These are phyloP conservation scores for Globisporangium parvum DNA, from an alignment of 352 stramenopile genomes.

Conservation along the genomic window DNA sequence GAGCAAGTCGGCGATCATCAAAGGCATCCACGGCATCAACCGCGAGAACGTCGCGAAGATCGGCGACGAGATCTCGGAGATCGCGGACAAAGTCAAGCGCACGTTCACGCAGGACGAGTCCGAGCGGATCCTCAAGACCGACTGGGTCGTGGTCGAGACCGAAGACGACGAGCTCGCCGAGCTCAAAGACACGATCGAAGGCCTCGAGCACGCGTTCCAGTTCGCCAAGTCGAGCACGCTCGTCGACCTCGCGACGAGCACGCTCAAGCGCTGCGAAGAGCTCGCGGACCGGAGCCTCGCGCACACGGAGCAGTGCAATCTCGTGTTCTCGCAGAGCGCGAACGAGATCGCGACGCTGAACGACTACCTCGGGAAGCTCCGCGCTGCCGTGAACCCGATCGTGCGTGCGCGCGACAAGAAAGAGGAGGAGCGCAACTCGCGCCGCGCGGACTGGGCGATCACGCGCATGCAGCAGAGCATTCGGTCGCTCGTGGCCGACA, in stretches of 20 bases:
- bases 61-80: constrained; percentile 29
- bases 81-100: constrained; percentile 65
- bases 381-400: constrained; percentile 48
- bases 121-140: constrained; percentile 53
- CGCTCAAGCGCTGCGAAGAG: constrained; percentile 55
- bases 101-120: constrained; percentile 66
- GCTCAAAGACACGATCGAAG: constrained; percentile 53
- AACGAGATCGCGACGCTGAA: constrained; percentile 75
- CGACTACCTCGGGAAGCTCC: constrained; percentile 76
- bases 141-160: constrained; percentile 78
- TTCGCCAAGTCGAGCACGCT: constrained; percentile 71
- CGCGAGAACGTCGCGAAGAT: constrained; percentile 42
- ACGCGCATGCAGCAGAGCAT: constrained; percentile 65
- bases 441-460: constrained; percentile 73
- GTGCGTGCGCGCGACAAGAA: constrained; percentile 54
- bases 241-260: constrained; percentile 65
- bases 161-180: constrained; percentile 65
- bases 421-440: constrained; percentile 60
- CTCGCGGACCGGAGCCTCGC: constrained; percentile 64
- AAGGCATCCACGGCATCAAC: constrained; percentile 54
- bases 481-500: constrained; percentile 58
- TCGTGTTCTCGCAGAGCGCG: constrained; percentile 76
- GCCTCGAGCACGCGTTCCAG: constrained; percentile 76
- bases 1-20: constrained; percentile 45
- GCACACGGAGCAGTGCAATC: constrained; percentile 69